phyloP scores from a whole-genome alignment of 2,329 filamentous ascomycete genomes.

The Pseudogymnoascus sp. region DNA sequence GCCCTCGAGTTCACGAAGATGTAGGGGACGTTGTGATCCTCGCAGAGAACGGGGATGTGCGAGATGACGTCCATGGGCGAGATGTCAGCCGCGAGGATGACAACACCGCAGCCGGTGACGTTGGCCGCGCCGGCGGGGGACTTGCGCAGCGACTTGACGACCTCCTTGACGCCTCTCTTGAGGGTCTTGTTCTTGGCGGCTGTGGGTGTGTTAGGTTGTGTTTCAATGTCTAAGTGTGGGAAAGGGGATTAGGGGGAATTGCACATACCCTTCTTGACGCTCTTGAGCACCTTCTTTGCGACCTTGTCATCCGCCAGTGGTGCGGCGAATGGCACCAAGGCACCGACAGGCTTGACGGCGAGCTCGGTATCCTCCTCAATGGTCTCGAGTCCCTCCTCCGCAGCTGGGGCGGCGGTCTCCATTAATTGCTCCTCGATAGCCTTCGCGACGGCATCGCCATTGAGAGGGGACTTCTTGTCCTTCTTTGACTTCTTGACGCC shows the following conservation, averaged over 20 bases:
- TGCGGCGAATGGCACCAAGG: slow-evolving; percentile 74
- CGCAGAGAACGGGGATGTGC: slow-evolving; percentile 93
- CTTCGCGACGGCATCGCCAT: slow-evolving; percentile 43
- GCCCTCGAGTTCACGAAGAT: slow-evolving; percentile 88
- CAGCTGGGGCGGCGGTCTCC: slow-evolving; percentile 42
- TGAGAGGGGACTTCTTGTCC: slow-evolving; percentile 32
- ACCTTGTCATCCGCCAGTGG: slow-evolving; percentile 74
- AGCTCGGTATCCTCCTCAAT: slow-evolving; percentile 34
- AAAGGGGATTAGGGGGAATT: neutral
- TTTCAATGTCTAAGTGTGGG: slow-evolving; percentile 3
- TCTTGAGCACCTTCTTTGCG: slow-evolving; percentile 57
- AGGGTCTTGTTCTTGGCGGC: slow-evolving; percentile 92
- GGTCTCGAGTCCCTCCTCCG: slow-evolving; percentile 29
- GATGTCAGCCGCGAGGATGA: slow-evolving; percentile 94
- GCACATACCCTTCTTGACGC: slow-evolving; percentile 47
- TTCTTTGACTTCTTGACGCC: slow-evolving; percentile 38
- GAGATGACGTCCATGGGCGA: slow-evolving; percentile 98
- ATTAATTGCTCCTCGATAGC: slow-evolving; percentile 58
- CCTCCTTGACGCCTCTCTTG: slow-evolving; percentile 97
- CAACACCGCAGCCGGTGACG: slow-evolving; percentile 59
- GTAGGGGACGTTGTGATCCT: slow-evolving; percentile 96
- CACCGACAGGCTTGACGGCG: slow-evolving; percentile 40
- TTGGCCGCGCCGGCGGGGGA: slow-evolving; percentile 62
- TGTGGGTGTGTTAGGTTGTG: slow-evolving; percentile 33
- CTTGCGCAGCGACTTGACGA: slow-evolving; percentile 96